Evolutionary conservation across 805 yeast genomes (phyloP), one percentile per base, ranked within the genome.

Genomic region (Cyberlindnera saturnus): DNA sequence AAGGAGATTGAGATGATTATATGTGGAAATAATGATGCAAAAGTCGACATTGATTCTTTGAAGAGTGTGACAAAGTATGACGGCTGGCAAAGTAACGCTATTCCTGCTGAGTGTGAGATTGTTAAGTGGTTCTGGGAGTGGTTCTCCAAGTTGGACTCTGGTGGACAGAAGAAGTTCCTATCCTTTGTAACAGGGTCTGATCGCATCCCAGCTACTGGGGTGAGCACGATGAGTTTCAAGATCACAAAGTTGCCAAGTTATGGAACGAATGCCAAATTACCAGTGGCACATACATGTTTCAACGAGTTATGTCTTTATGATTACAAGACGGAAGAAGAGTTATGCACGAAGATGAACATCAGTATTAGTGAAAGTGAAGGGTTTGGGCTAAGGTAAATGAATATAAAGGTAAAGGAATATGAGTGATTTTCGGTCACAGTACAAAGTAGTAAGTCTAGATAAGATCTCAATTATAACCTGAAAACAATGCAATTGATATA

Each of bases 211-310:
- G 95, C 96, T 0, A 86, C 96, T 0, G 99, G 99, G 0, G 71
- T 88, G 26, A 81, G 85, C 28, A 82, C 84, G 40, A 65, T 91
- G 66, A 70, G 71, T 36, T 82, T 93, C 55, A 81, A 81, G 47
- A 75, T 91, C n/a, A 75, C 82, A 14, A 74, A 75, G 42, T 43
- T 77, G 13, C 75, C 74, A 1, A 61, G 53, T 2, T 40, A 38
- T 29, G 19, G 23, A 5, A 5, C n/a, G 2, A 33, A 23, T 1
- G 41, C 63, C 6, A 67, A 82, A 38, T 64, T 90, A 15, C 98
- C 98, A 0, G 67, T 83, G 14, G 88, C 97, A 0, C 98, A 91
- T 59, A 93, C 98, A 0, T 91, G 99, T 55, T 91, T 93, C 67
- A 93, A 91, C 59, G 96, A 91, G 66, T 60, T 91, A 19, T 83